phyloP scores from a whole-genome alignment of 2,329 filamentous ascomycete species.

The Cercospora sp. region DNA sequence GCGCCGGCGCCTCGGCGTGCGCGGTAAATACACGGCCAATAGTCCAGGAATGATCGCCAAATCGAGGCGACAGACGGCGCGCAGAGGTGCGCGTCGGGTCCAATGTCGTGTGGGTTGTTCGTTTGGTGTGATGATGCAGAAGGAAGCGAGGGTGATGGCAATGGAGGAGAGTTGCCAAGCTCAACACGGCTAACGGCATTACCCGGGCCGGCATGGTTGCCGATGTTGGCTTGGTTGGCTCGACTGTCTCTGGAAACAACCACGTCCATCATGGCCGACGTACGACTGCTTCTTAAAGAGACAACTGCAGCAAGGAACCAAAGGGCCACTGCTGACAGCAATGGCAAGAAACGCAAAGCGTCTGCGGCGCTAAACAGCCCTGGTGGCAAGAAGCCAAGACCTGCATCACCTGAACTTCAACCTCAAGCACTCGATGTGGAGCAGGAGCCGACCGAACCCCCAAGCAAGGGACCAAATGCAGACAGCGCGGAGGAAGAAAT shows the following conservation, averaged over 20 bases:
- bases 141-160: neutral
- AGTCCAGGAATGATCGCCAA: neutral
- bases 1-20: neutral
- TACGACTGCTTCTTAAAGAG: conserved; percentile 74
- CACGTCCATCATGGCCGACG: conserved; percentile 65
- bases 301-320: conserved; percentile 67
- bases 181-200: neutral
- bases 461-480: conserved; percentile 27
- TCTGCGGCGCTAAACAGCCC: conserved; percentile 19
- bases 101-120: neutral
- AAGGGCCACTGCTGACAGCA: conserved; percentile 25
- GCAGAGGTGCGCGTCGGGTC: neutral
- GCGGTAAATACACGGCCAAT: neutral
- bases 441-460: conserved; percentile 28
- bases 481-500: conserved; percentile 4
- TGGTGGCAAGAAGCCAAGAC: conserved; percentile 28
- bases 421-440: neutral
- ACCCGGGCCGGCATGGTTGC: neutral
- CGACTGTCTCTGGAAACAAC: neutral
- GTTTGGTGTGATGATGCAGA: neutral
- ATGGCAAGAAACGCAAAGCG: conserved; percentile 57
- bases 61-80: neutral
- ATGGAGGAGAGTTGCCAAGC: neutral
- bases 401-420: conserved; percentile 13
- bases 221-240: neutral